phyloP scores from a whole-genome alignment of 2,329 filamentous ascomycete species.

The Periconia macrospinosa region DNA sequence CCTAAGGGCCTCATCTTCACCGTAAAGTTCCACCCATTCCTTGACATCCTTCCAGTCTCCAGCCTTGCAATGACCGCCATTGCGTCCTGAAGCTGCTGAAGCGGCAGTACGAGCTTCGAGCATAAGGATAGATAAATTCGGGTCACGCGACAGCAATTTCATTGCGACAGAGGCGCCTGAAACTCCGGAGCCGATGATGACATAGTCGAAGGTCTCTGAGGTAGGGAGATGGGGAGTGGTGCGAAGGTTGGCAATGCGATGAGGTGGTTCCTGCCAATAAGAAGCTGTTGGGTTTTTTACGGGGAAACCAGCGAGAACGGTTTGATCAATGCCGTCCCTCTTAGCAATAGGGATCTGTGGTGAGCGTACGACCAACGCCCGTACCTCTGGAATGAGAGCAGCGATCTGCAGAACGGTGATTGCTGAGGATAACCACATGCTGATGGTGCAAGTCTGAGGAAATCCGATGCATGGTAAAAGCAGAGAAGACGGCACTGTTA shows the following conservation, averaged over 20 bases:
- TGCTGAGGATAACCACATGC: not conserved
- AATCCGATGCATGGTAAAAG: not conserved
- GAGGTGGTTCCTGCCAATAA: slow-evolving; percentile 38
- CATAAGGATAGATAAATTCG: slow-evolving; percentile 21
- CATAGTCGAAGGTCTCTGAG: slow-evolving; percentile 23
- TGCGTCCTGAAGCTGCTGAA: slow-evolving; percentile 37
- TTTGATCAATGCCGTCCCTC: slow-evolving; percentile 1
- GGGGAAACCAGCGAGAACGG: slow-evolving; percentile 15
- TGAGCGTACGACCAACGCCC: not conserved
- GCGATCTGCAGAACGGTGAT: not conserved
- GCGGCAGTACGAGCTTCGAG: slow-evolving; percentile 35
- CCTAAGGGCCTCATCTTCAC: slow-evolving; percentile 50
- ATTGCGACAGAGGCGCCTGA: slow-evolving; percentile 31
- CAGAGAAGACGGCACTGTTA: not conserved
- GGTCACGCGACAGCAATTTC: slow-evolving; percentile 20
- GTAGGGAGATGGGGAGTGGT: slow-evolving; percentile 1
- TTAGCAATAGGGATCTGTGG: not conserved
- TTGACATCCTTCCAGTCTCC: slow-evolving; percentile 53
- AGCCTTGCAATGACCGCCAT: slow-evolving; percentile 50
- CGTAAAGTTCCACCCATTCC: slow-evolving; percentile 45
- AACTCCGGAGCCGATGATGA: slow-evolving; percentile 33
- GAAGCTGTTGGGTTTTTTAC: slow-evolving; percentile 28
- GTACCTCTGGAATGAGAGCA: not conserved
- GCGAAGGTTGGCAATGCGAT: slow-evolving; percentile 10
- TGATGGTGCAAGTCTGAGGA: not conserved